Evolutionary conservation across 2,329 filamentous ascomycete species (phyloP), one percentile per base, ranked within the genome.

Genomic region (Talaromyces sp.): DNA sequence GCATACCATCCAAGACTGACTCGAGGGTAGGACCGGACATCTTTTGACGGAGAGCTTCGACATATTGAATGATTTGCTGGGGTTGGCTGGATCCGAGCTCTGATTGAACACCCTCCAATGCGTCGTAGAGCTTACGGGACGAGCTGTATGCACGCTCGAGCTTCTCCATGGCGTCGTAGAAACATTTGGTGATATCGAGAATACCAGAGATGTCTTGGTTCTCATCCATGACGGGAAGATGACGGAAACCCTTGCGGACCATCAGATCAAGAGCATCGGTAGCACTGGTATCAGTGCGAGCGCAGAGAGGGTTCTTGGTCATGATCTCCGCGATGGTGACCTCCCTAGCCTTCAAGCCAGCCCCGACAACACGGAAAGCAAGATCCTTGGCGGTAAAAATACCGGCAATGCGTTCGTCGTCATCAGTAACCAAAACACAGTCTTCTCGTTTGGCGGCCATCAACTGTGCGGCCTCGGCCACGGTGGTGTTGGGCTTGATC

Each of bases 91-190:
- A 90, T 47, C 95, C 95, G 41, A 99, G 85, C 79, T 99, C 95
- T 1, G 94, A 97, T 80, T 99, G 95, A 3, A 99, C 95, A 78
- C 95, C 95, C 80, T 99, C 95, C 66, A 99, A 83, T 39, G 95
- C 95, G 83, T 98, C 95, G 78, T 99, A 98, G 24, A 99, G 86
- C 80, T 97, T 97, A 71, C 95, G 89, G n/a, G 95, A 99, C 16
- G 95, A 98, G 69, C 92, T 93, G 78, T 99, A 99, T 60, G 95
- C 95, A 60, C 95, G 90, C 83, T 99, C 95, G 67, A 99, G 83
- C 84, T 99, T 99, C 84, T 99, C 95, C 95, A 99, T 99, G 50
- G 95, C 95, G 80, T 99, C 95, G 80, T 99, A 99, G 80, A 99
- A 99, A 81, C 95, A 99, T 81, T 98, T 99, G 65, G 95, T 99